Evolutionary conservation across 148 eudicot species (phyloP), one percentile per base, ranked within the genome.

Genomic region (Vaccinium darrowii): DNA sequence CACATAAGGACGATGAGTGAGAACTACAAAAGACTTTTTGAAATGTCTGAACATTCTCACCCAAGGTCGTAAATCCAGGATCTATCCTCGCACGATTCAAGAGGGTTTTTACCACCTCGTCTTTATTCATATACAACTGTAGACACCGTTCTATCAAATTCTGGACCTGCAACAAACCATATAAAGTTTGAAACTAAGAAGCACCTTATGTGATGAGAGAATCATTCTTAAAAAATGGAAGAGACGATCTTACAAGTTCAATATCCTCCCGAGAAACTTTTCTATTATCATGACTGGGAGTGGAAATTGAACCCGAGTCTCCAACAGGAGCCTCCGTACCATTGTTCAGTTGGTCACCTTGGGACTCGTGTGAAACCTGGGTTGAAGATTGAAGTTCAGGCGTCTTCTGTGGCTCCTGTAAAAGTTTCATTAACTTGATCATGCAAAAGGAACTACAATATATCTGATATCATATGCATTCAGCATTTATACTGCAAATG

Each of bases 211-310:
- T 9, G 16, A 77, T 65, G 2, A 60, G 65, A 75, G 47, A 74
- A 54, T 54, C 60, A 8, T 39, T 73, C 8, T 27, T 33, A 30
- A 83, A 82, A n/a, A 8, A 82, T 18, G 8, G 78, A 14, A 81
- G 71, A 76, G 12, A 85, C 52, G 71, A 83, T 43, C 95, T 91
- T 90, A 95, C 99, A 84, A 97, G 99, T 93, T 95, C 99, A 63
- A 97, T 97, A 92, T 97, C 99, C 89, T 95, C 98, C 62, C 98
- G 94, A 57, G 98, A 95, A 84, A 97, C 97, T 91, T 93, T 97
- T 83, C 95, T 92, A 80, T 92, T 92, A 82, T 95, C 99, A 87
- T 90, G 93, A 89, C 98, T 91, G 62, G 99, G 90, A 80, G 90
- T 92, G 72, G 99, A 94, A 73, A 93, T 90, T 72, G 99, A 97